phyloP scores from a whole-genome alignment of 2,329 filamentous ascomycete species.

The Fusarium euwallaceae region DNA sequence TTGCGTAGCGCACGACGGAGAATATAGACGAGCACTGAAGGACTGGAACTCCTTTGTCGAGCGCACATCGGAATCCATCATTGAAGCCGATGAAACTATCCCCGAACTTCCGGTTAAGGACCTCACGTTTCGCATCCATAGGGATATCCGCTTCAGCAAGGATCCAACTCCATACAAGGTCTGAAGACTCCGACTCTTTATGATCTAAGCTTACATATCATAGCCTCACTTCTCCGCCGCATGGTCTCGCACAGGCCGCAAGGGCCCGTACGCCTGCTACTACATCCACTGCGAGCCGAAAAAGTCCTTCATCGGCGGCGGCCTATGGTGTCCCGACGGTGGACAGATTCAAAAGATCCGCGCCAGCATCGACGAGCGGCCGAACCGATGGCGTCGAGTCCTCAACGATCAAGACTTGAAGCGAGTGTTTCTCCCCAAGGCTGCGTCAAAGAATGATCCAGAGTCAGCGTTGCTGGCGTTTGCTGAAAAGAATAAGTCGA shows the following conservation, averaged over 20 bases:
- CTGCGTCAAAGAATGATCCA: conserved; percentile 49
- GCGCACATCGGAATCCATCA: conserved; percentile 76
- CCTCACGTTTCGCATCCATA: conserved; percentile 87
- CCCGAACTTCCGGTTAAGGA: conserved; percentile 90
- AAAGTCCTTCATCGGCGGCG: conserved; percentile 81
- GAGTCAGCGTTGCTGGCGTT: conserved; percentile 78
- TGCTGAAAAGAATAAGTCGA: conserved; percentile 75
- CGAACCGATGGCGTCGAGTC: conserved; percentile 76
- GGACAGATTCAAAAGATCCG: conserved; percentile 76
- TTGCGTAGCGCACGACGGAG: conserved; percentile 77
- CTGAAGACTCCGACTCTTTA: conserved; percentile 25
- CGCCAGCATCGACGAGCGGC: conserved; percentile 79
- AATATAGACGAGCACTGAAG: conserved; percentile 82
- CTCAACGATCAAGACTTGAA: conserved; percentile 73
- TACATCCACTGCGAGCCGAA: conserved; percentile 86
- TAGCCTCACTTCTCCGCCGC: conserved; percentile 86
- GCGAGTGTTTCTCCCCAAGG: conserved; percentile 70
- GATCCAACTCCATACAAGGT: conserved; percentile 92
- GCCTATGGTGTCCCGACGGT: conserved; percentile 84
- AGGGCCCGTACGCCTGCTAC: conserved; percentile 89
- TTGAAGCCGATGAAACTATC: conserved; percentile 81
- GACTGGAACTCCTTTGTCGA: conserved; percentile 88
- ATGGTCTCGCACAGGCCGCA: conserved; percentile 88
- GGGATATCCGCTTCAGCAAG: conserved; percentile 86
- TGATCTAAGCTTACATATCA: conserved; percentile 1